These are phyloP conservation scores for Blastobotrys illinoisensis DNA, from an alignment of 1,139 yeast genomes.

Conservation along the genomic window DNA sequence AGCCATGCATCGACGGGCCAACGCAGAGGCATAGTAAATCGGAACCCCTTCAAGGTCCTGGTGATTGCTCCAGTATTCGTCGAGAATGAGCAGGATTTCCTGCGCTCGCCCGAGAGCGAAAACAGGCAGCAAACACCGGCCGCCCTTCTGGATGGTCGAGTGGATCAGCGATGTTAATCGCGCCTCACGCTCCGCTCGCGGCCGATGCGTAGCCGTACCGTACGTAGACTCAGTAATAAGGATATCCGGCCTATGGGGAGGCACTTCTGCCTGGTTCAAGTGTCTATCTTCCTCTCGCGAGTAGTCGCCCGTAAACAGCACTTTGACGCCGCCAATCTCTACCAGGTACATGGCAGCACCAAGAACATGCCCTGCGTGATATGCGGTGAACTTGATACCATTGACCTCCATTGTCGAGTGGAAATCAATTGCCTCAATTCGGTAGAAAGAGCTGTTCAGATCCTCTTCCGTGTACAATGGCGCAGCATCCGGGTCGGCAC, in stretches of 20 bases:
- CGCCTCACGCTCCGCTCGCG: constrained; percentile 76
- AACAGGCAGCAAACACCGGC: constrained; percentile 87
- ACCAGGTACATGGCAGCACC: constrained; percentile 98
- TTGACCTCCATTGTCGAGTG: constrained; percentile 93
- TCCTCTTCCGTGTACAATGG: constrained; percentile 85
- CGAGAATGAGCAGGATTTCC: constrained; percentile 79
- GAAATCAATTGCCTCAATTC: constrained; percentile 89
- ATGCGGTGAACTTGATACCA: constrained; percentile 93
- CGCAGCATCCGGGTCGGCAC: constrained; percentile 45
- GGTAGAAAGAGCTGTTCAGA: constrained; percentile 76
- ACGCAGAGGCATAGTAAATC: constrained; percentile 84
- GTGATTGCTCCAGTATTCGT: constrained; percentile 88
- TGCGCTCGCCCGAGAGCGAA: constrained; percentile 97
- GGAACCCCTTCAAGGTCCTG: constrained; percentile 77
- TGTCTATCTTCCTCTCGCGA: constrained; percentile 95
- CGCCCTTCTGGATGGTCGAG: constrained; percentile 80
- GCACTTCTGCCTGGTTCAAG: constrained; percentile 91
- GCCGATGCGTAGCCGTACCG: constrained; percentile 97
- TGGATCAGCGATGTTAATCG: constrained; percentile 78
- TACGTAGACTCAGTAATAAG: constrained; percentile 92
- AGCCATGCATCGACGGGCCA: constrained; percentile 95
- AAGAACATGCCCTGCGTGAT: constrained; percentile 97
- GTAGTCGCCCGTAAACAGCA: constrained; percentile 92
- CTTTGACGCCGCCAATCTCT: constrained; percentile 88
- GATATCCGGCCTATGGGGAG: constrained; percentile 82